Conservation (phyloP, 2,329 filamentous ascomycete species). For the Stachybotrys elegans region DNA sequence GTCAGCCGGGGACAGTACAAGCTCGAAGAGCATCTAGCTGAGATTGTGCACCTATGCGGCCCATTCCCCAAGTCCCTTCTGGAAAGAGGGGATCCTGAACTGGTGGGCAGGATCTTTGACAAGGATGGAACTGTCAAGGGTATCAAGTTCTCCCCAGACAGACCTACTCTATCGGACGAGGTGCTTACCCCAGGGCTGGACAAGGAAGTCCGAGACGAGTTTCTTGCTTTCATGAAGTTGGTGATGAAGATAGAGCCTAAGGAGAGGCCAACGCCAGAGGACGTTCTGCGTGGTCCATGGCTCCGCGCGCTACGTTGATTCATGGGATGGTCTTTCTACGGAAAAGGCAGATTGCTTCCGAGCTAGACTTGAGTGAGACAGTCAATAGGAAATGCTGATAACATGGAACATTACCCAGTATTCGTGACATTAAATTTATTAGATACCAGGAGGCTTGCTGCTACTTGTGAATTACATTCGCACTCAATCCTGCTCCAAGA, state of each 20-base stretch:
- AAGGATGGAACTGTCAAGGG: slow-evolving; percentile 7
- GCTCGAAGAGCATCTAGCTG: slow-evolving; percentile 8
- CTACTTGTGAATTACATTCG: too few relatives aligned
- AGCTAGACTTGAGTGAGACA: too few relatives aligned
- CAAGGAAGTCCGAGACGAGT: slow-evolving; percentile 7
- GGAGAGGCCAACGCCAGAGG: slow-evolving; percentile 5
- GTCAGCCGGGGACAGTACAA: slow-evolving; percentile 7
- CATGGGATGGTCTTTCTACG: too few relatives aligned
- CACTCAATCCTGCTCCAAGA: too few relatives aligned
- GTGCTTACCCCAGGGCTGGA: slow-evolving; percentile 7
- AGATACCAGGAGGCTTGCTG: too few relatives aligned
- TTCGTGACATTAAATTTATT: too few relatives aligned
- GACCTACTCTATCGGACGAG: slow-evolving; percentile 6
- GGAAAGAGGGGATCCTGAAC: slow-evolving; percentile 6
- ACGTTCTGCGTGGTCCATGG: slow-evolving; percentile 11
- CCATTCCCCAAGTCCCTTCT: slow-evolving; percentile 11
- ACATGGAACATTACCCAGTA: too few relatives aligned
- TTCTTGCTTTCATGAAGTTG: slow-evolving; percentile 8
- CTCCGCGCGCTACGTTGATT: slow-evolving; percentile 6
- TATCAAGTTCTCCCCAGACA: not conserved
- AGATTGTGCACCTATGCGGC: slow-evolving; percentile 13
- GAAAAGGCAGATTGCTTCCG: too few relatives aligned
- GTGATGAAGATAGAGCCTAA: slow-evolving; percentile 13
- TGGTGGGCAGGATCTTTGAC: slow-evolving; percentile 6
- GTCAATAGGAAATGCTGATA: too few relatives aligned